These are phyloP conservation scores for Agrocybe praecox DNA, from an alignment of 768 basidiomycete species.

Conservation along the genomic window DNA sequence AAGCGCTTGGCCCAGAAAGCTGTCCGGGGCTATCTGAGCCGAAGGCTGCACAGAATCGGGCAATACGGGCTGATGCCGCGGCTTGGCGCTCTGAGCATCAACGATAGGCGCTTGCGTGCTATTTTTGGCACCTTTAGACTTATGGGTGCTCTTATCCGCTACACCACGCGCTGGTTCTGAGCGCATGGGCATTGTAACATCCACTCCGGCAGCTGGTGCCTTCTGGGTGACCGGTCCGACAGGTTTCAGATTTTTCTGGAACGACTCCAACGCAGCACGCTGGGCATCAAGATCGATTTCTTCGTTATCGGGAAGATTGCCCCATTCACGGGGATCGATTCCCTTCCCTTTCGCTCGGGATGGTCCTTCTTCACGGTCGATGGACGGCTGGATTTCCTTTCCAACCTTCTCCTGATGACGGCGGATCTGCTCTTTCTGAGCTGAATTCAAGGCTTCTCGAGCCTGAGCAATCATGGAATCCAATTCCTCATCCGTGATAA, in stretches of 20 bases:
- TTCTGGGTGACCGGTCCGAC: too few species aligned
- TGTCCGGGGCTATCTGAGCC: background rate
- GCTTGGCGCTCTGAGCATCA: too few species aligned
- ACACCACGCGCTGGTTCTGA: too few species aligned
- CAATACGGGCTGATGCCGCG: background rate
- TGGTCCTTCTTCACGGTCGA: background rate
- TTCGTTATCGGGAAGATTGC: background rate
- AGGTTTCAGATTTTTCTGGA: too few species aligned
- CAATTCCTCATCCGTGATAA: background rate
- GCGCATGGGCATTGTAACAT: too few species aligned
- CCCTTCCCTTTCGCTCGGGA: background rate
- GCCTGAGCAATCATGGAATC: background rate
- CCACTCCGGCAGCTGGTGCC: too few species aligned
- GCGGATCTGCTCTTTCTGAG: background rate
- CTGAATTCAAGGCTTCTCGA: background rate
- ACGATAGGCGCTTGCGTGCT: background rate
- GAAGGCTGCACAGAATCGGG: background rate
- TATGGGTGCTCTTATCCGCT: too few species aligned
- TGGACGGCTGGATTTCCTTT: background rate
- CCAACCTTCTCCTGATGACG: background rate
- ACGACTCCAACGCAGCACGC: slow-evolving; percentile 22
- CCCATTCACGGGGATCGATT: background rate
- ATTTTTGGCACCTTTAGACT: background rate
- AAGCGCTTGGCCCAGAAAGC: background rate
- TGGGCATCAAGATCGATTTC: background rate